These are phyloP conservation scores for Echites panduratus DNA, from an alignment of 257 asterid genomes.

Conservation along the genomic window DNA sequence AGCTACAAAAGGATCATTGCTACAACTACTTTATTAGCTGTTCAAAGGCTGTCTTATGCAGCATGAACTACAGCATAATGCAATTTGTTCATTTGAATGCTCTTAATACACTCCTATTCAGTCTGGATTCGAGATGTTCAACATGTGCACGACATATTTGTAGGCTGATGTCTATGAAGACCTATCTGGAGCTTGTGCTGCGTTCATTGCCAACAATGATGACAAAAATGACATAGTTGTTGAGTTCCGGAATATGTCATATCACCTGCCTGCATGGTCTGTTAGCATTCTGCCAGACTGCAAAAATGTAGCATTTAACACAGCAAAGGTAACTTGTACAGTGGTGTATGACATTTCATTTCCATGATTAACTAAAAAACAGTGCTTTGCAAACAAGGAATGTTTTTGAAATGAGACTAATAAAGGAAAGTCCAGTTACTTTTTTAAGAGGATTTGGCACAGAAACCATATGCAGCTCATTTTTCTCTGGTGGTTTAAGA, in stretches of 20 bases:
- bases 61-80: neutral
- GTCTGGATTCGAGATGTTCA: neutral
- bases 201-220: conserved; percentile 76
- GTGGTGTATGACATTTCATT: neutral
- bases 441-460: neutral
- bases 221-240: conserved; percentile 55
- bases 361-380: neutral
- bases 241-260: conserved; percentile 54
- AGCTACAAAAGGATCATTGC: neutral
- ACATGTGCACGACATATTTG: conserved; percentile 10
- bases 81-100: neutral
- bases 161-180: conserved; percentile 84
- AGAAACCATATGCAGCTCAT: neutral
- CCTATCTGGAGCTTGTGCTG: conserved; percentile 64
- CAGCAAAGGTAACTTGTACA: conserved; percentile 65
- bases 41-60: neutral
- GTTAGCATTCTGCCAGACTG: conserved; percentile 88
- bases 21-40: neutral
- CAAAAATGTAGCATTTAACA: conserved; percentile 76
- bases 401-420: neutral
- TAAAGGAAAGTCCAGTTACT: neutral
- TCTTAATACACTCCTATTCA: neutral
- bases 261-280: conserved; percentile 85
- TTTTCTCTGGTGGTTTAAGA: neutral
- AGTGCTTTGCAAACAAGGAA: neutral